phyloP scores from a whole-genome alignment of 495 filamentous ascomycete species.

The Clohesyomyces aquaticus region DNA sequence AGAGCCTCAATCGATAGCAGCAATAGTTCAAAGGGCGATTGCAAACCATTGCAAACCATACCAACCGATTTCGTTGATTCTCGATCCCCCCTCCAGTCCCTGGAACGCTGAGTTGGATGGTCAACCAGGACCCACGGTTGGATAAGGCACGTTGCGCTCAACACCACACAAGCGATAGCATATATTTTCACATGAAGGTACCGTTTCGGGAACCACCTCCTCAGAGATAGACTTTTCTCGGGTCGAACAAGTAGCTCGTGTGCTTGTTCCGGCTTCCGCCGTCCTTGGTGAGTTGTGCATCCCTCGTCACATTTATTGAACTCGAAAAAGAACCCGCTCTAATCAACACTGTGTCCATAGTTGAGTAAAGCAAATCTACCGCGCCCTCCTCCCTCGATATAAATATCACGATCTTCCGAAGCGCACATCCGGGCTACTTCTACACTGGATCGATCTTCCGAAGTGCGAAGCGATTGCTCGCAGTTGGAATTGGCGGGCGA shows the following conservation, averaged over 20 bases:
- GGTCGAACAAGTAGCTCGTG: constrained; percentile 16
- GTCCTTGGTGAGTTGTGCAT: not conserved
- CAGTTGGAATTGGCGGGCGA: not conserved
- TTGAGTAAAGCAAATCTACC: not conserved
- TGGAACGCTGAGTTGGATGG: not conserved
- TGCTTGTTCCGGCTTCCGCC: constrained; percentile 7
- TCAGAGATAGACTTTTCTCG: constrained; percentile 10
- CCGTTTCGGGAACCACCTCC: constrained; percentile 6
- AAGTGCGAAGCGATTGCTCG: not conserved
- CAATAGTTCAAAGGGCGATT: not conserved
- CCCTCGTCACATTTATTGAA: not conserved
- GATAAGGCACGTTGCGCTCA: constrained; percentile 20
- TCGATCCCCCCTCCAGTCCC: not conserved
- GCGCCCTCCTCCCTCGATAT: not conserved
- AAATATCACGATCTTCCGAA: not conserved
- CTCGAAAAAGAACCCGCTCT: not conserved
- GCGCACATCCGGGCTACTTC: not conserved
- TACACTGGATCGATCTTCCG: not conserved
- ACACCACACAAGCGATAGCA: not conserved
- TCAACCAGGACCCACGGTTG: not conserved
- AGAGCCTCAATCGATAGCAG: not conserved
- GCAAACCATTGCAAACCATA: no score
- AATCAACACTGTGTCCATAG: not conserved
- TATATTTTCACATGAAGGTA: constrained; percentile 29
- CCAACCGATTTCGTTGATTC: not conserved